These are phyloP conservation scores for Hymenoscyphus occultus DNA, from an alignment of 2,329 filamentous ascomycete species.

Conservation along the genomic window DNA sequence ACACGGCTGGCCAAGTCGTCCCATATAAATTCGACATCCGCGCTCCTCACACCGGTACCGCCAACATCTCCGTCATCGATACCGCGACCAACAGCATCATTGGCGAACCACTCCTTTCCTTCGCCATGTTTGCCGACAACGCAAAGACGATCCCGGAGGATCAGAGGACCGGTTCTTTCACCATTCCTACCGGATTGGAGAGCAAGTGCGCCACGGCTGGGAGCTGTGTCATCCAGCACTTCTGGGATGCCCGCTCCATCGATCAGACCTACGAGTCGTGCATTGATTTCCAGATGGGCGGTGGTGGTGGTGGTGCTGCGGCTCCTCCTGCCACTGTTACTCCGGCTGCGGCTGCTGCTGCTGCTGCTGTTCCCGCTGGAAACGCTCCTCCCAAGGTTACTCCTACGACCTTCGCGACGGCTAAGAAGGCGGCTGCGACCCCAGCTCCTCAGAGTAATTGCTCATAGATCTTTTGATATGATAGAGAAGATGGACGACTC, in stretches of 20 bases:
- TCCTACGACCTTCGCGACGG: too few relatives aligned
- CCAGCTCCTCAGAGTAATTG: too few relatives aligned
- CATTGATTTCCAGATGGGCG: constrained; percentile 45
- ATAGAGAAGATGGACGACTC: too few relatives aligned
- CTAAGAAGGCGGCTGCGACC: too few relatives aligned
- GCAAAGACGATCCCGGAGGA: constrained; percentile 43
- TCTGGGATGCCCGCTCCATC: constrained; percentile 48
- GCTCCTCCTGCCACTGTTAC: constrained; percentile 9
- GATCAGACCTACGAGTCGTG: constrained; percentile 57
- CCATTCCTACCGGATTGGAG: constrained; percentile 48
- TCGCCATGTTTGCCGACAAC: constrained; percentile 48
- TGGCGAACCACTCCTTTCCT: constrained; percentile 46
- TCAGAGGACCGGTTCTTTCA: constrained; percentile 51
- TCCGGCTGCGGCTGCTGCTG: constrained; percentile 7
- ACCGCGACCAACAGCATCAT: constrained; percentile 48
- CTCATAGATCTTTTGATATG: too few relatives aligned
- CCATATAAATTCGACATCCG: constrained; percentile 42
- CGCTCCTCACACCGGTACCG: constrained; percentile 51
- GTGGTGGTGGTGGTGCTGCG: constrained; percentile 13
- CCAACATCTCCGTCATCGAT: constrained; percentile 54
- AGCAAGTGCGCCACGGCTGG: constrained; percentile 34
- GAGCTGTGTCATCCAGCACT: constrained; percentile 49
- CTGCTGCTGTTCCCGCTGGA: background rate
- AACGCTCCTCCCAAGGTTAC: background rate
- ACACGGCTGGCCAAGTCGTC: constrained; percentile 43